Base-by-base conservation (phyloP, 2,329 filamentous ascomycete species). In the Penicillium sp. region DNA sequence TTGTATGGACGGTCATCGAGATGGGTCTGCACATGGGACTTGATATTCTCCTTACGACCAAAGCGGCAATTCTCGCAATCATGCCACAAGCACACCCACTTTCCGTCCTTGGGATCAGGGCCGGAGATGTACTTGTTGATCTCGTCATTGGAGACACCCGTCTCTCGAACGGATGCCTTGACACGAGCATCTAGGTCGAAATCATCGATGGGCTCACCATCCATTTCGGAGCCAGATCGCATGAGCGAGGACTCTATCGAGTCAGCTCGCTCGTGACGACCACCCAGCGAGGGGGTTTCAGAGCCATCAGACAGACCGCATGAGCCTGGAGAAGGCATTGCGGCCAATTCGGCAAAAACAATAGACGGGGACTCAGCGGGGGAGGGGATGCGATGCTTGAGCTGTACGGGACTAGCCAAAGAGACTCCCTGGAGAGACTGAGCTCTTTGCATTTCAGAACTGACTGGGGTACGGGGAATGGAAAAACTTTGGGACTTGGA, bases 31-130 rank as follows among this genome's bases (percentile, higher is more conserved):
- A 99, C 92, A 76, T 99, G 95, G 0, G 93, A 96, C 76, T 97
- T 96, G 82, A 98, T 97, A 79, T 99, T 98, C 77, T 99, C 95
- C 76, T 97, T 96, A 69, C 95, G 87, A n/a, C 93, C 94, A 74
- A 99, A 98, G 56, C 88, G 87, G 77, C 97, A 96, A 68, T 88
- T 56, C 28, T 46, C 86, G 77, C 95, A 99, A 30, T 88, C 88
- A 8, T 92, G 81, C 69, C 80, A 93, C n/a, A 86, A 78, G 73
- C 91, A 95, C 6, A 88, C 82, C 89, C 90, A 95, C 77, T 92
- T 93, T 68, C 89, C 88, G 68, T 93, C 90, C n/a, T 77, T 74
- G 2, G 87, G 81, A 68, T 92, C 89, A 0, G 90, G 90, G 1
- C 89, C 89, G 52, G 85, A 83, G 68, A 94, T 94, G 76, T 84